A percentile compares a stretch with the other conserved stretches of the same genome.
These are phyloP conservation scores for Pyricularia grisea DNA, from an alignment of 2,329 filamentous ascomycete species.

Conservation along the genomic window DNA sequence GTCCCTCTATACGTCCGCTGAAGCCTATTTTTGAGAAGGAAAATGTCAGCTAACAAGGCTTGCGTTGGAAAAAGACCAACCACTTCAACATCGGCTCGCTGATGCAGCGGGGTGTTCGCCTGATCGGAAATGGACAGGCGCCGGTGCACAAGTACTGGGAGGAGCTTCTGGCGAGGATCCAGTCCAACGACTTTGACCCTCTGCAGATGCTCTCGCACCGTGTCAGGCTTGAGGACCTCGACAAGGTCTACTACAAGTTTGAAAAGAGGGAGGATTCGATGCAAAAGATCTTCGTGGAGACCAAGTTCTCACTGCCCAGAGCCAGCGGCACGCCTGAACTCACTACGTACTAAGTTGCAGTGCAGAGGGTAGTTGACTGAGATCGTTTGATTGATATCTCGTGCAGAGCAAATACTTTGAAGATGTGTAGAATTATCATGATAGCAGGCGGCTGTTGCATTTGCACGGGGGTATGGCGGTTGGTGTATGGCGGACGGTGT, in stretches of 20 bases:
- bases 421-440: not conserved
- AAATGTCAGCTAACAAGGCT: not conserved
- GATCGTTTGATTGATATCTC: not conserved
- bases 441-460: not conserved
- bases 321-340: conserved; percentile 32
- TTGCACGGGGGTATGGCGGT: not conserved
- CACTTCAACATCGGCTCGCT: conserved; percentile 76
- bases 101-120: conserved; percentile 78
- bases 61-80: conserved; percentile 44
- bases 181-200: conserved; percentile 61
- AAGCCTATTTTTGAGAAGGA: too few relatives aligned
- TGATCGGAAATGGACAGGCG: conserved; percentile 58
- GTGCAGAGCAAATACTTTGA: not conserved
- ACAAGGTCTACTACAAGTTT: conserved; percentile 55
- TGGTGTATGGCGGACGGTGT: not conserved
- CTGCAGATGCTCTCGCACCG: conserved; percentile 76
- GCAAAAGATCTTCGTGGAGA: conserved; percentile 70
- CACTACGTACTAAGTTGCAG: conserved; percentile 23
- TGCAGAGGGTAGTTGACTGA: not conserved
- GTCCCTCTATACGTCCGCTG: not conserved
- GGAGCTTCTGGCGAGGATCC: conserved; percentile 59
- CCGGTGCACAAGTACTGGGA: conserved; percentile 83
- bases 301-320: conserved; percentile 42
- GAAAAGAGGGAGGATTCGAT: conserved; percentile 55
- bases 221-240: conserved; percentile 63